Conservation (phyloP, 2,329 filamentous ascomycete species). For the Podosphaera leucotricha region DNA sequence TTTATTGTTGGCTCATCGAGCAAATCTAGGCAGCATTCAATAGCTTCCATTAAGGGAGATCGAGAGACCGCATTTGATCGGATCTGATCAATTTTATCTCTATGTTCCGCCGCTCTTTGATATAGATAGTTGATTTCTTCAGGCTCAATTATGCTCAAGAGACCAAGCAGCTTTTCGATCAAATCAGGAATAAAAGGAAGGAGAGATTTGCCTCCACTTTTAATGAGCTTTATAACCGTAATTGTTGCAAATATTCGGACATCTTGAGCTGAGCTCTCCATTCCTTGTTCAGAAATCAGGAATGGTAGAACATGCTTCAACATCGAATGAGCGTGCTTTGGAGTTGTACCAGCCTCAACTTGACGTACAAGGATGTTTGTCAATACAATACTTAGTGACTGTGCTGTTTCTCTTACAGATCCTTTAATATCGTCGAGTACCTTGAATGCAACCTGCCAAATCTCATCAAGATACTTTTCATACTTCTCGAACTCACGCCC, state of each 20-base stretch:
- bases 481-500: conserved; percentile 56
- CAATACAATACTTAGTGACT: conserved; percentile 59
- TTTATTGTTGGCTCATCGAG: conserved; percentile 60
- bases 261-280: conserved; percentile 73
- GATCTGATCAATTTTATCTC: conserved; percentile 77
- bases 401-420: conserved; percentile 59
- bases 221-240: conserved; percentile 71
- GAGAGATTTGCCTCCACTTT: conserved; percentile 60
- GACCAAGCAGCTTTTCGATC: conserved; percentile 54
- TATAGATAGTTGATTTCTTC: conserved; percentile 83
- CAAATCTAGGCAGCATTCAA: conserved; percentile 69
- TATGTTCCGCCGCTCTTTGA: conserved; percentile 62
- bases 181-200: conserved; percentile 63
- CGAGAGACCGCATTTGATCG: conserved; percentile 59
- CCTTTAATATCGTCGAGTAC: conserved; percentile 93
- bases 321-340: conserved; percentile 52
- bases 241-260: conserved; percentile 64
- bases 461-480: conserved; percentile 59
- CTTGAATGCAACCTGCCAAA: conserved; percentile 71
- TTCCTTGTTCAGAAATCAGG: conserved; percentile 63
- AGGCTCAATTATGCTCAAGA: conserved; percentile 72
- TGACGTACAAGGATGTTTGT: conserved; percentile 70
- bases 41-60: conserved; percentile 78
- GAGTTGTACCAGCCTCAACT: conserved; percentile 52
- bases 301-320: conserved; percentile 76